A percentile compares a stretch with the other conserved stretches of the same genome.
Evolutionary conservation across 78 protist species (phyloP).

Genomic region (Monosiga brevicollis): DNA sequence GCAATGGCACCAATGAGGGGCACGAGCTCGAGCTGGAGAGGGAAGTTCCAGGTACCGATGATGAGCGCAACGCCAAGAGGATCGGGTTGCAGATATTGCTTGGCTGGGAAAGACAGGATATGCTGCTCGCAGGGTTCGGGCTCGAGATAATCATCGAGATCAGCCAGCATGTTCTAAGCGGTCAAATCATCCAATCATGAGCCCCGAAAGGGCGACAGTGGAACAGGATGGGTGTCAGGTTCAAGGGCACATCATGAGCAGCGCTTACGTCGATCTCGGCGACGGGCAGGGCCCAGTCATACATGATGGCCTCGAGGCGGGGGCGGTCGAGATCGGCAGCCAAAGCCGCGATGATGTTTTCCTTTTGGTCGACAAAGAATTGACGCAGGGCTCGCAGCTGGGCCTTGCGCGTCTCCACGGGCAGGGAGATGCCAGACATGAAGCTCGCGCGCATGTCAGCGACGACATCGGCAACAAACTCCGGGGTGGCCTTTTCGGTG

Average conservation of each 20-base stretch:
- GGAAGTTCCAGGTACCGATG: constrained; percentile 86
- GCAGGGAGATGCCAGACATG: neutral
- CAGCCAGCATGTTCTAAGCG: neutral
- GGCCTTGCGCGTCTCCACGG: neutral
- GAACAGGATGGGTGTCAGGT: too few species aligned
- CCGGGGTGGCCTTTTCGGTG: neutral
- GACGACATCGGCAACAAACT: neutral
- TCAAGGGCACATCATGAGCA: too few species aligned
- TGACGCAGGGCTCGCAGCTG: neutral
- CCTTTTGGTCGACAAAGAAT: neutral
- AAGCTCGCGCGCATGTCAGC: neutral
- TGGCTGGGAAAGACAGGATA: neutral
- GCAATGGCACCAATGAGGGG: constrained; percentile 77
- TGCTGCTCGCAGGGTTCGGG: neutral
- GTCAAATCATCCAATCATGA: too few species aligned
- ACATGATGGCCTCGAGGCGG: neutral
- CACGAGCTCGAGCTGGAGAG: constrained; percentile 24
- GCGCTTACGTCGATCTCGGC: neutral
- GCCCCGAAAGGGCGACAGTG: too few species aligned
- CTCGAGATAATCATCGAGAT: neutral
- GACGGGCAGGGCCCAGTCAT: neutral
- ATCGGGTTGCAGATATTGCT: constrained; percentile 35
- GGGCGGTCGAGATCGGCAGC: neutral
- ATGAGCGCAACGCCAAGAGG: constrained; percentile 78
- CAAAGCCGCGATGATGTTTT: neutral